Evolutionary conservation across 345 rosid species (phyloP), one percentile per base, ranked within the genome.

Genomic region (Citrus inodora): DNA sequence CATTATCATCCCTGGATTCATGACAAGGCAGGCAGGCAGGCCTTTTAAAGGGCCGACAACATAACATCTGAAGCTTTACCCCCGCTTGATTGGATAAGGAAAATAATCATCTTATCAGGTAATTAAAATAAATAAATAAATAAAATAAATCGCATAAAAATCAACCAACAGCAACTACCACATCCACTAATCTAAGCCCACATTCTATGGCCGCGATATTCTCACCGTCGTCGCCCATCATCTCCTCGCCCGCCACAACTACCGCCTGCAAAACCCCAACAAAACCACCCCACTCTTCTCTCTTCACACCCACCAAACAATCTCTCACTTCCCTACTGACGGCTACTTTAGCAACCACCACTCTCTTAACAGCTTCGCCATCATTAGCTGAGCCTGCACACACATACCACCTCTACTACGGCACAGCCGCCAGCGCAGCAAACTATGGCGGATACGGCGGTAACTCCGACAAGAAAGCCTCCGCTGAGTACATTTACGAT

Each of bases 361-460:
- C 93, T n/a, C 73, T 91, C 59, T 65, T 93, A 22, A 77, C 90
- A 51, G 32, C 91, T 61, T 74, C 78, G 21, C 91, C 97, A 7
- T 91, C 91, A 21, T 77, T 90, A 0, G 92, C 93, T 7, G 86
- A 87, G 48, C 75, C 80, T 17, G 48, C 82, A 7, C 30, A 78
- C 22, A 14, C 90, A 27, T 95, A 78, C 90, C 67, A 74, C 64
- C 0, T 93, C 69, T 95, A 93, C 92, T 93, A 93, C 87, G 98
- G 97, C 79, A 95, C 98, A 46, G 98, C 98, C 32, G 97, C 98
- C 78, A 95, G 98, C 81, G 97, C 98, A 37, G 92, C 98, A 42
- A 95, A 93, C 83, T 95, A 95, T 79, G 97, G 98, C 0, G 95
- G 98, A 0, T 95, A 90, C 75, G 98, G 96, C 1, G 98, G 98